Base-by-base conservation (phyloP, 345 rosid genomes). In the Eucalyptus regnans region DNA sequence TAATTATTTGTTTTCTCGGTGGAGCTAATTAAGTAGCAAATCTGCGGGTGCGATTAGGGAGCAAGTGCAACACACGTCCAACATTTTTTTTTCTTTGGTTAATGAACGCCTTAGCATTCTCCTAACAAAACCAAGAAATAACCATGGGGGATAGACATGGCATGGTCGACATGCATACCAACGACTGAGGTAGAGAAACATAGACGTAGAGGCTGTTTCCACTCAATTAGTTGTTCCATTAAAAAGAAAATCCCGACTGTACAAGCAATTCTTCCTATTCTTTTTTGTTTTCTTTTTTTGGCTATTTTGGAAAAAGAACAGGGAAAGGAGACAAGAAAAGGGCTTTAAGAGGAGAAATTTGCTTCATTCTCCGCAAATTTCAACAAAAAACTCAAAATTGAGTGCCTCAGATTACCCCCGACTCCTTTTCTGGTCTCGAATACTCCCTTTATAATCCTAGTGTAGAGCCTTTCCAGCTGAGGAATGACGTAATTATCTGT, bases 381-480 rank as follows among this genome's bases (percentile, higher is more conserved):
- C 90, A 93, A 89, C 89, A 98, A 95, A 94, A 94, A 95, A 94
- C 93, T 94, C 99, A 98, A 95, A 96, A 96, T 92, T 93, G 97
- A 94, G 92, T 89, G 90, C 94, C 91, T 96, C 86, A 94, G 94
- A 81, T 92, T 92, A 50, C 93, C 94, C 89, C 50, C 91, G 71
- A 86, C 88, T 89, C 93, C 95, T 90, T 88, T 88, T 27, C 56
- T 93, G 66, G 91, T 90, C 91, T 93, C 94, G 29, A 96, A 95
- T 86, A 95, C 94, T 33, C 94, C 97, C 89, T 96, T 98, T 95
- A 98, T 93, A 87, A 97, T 90, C 27, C 96, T 94, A 1, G 95
- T 91, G 89, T 98, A 98, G 7, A 96, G 92, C 94, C 96, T 96
- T 92, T 98, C 99, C 50, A 97, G 99, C 93, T 94, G 96, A 16